Conservation (phyloP, 768 basidiomycete species). For the Termitomyces sp. region DNA sequence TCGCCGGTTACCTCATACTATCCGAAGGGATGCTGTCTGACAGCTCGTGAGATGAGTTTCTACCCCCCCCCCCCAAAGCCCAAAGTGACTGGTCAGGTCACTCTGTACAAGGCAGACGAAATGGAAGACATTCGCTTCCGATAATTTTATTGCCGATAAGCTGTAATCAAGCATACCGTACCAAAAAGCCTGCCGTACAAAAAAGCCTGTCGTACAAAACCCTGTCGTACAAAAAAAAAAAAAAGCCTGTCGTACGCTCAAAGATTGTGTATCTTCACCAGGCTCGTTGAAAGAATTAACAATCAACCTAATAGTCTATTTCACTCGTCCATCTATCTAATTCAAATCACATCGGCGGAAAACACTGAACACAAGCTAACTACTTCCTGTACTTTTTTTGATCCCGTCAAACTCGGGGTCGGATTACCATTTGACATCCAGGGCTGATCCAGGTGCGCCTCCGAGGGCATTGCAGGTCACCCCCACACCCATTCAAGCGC, state of each 20-base stretch:
- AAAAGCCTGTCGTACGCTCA: neutral
- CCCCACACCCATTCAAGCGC: neutral
- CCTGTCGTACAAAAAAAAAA: no score
- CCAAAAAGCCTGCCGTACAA: neutral
- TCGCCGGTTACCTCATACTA: neutral
- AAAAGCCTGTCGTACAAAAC: neutral
- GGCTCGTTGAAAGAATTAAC: neutral
- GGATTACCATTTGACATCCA: neutral
- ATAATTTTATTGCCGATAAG: neutral
- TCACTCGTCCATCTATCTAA: neutral
- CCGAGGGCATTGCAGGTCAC: neutral
- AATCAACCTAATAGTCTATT: neutral
- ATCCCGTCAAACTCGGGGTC: neutral
- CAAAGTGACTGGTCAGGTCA: neutral
- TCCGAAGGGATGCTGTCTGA: neutral
- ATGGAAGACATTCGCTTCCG: neutral
- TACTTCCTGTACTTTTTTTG: no score
- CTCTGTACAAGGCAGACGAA: neutral
- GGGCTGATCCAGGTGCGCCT: neutral
- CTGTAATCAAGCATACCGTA: neutral
- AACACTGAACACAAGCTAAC: no score
- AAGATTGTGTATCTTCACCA: neutral
- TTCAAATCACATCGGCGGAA: neutral
- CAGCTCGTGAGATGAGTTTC: neutral
- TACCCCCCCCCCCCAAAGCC: neutral